These are phyloP conservation scores for Mycena sp. DNA, from an alignment of 1,284 basidiomycete genomes.

Conservation along the genomic window DNA sequence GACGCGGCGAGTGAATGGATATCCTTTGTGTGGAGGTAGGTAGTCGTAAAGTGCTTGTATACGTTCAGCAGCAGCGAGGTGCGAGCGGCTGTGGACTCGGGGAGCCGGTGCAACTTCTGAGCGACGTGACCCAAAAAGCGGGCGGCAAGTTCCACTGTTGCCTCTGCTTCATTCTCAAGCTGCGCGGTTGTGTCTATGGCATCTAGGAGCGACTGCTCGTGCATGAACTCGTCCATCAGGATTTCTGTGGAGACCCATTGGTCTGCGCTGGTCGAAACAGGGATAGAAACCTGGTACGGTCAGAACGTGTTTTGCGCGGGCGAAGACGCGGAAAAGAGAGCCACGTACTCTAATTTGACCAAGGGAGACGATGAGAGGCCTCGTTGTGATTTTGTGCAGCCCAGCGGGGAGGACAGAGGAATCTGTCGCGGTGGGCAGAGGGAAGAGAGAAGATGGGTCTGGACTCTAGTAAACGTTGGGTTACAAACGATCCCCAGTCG, in stretches of 20 bases:
- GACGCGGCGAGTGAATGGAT: slow-evolving; percentile 83
- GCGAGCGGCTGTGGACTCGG: slow-evolving; percentile 63
- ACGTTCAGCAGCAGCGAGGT: slow-evolving; percentile 77
- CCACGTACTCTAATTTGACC: slow-evolving; percentile 74
- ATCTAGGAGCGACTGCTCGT: slow-evolving; percentile 67
- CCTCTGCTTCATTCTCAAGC: slow-evolving; percentile 65
- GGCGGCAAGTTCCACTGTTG: slow-evolving; percentile 80
- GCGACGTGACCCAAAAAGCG: slow-evolving; percentile 83
- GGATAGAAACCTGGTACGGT: slow-evolving; percentile 75
- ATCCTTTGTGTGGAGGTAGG: slow-evolving; percentile 81
- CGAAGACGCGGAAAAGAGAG: slow-evolving; percentile 27
- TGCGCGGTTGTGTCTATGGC: slow-evolving; percentile 60
- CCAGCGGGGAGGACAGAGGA: background rate
- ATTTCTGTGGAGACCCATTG: slow-evolving; percentile 93
- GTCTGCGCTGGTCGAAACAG: slow-evolving; percentile 78
- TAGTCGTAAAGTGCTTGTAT: slow-evolving; percentile 81
- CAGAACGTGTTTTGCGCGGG: slow-evolving; percentile 25
- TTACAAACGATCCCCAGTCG: too few relatives aligned
- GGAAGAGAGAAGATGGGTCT: slow-evolving; percentile 8
- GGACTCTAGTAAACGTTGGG: too few relatives aligned
- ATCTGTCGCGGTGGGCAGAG: slow-evolving; percentile 12
- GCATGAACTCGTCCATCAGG: slow-evolving; percentile 85
- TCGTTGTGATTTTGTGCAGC: slow-evolving; percentile 54
- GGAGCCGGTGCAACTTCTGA: slow-evolving; percentile 64
- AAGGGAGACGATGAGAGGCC: slow-evolving; percentile 71